These are phyloP conservation scores for Boletus vermiculosoides DNA, from an alignment of 768 basidiomycete genomes.

Conservation along the genomic window DNA sequence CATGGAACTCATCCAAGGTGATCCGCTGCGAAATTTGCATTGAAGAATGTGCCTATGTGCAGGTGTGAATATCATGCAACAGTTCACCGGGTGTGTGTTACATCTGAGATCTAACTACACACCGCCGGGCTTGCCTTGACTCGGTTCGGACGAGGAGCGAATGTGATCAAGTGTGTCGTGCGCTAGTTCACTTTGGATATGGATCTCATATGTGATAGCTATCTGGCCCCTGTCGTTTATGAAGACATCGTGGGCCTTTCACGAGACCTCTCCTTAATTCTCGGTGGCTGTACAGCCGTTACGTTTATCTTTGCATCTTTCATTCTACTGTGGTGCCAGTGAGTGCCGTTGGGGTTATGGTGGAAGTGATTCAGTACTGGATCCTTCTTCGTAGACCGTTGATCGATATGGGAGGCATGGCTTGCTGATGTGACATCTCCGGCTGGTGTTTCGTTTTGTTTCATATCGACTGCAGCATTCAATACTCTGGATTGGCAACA, in stretches of 20 bases:
- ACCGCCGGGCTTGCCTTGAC: neutral
- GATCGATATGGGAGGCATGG: constrained; percentile 1
- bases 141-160: neutral
- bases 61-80: neutral
- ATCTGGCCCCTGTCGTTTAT: neutral
- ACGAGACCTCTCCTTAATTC: neutral
- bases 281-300: neutral
- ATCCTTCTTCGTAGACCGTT: neutral
- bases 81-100: neutral
- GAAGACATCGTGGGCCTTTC: neutral
- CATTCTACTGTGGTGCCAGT: neutral
- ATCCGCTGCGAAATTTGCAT: neutral
- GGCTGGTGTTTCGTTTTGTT: neutral
- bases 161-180: neutral
- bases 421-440: neutral
- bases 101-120: neutral
- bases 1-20: neutral
- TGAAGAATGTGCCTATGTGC: neutral
- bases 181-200: neutral
- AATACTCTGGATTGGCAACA: neutral
- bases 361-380: neutral
- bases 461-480: neutral
- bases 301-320: constrained; percentile 3
- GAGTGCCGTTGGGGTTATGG: neutral
- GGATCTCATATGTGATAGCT: neutral